Percentiles rank a stretch among this genome's conserved stretches.
Evolutionary conservation across 164 flowering plant genomes (phyloP).

Genomic region (Platanus orientalis): DNA sequence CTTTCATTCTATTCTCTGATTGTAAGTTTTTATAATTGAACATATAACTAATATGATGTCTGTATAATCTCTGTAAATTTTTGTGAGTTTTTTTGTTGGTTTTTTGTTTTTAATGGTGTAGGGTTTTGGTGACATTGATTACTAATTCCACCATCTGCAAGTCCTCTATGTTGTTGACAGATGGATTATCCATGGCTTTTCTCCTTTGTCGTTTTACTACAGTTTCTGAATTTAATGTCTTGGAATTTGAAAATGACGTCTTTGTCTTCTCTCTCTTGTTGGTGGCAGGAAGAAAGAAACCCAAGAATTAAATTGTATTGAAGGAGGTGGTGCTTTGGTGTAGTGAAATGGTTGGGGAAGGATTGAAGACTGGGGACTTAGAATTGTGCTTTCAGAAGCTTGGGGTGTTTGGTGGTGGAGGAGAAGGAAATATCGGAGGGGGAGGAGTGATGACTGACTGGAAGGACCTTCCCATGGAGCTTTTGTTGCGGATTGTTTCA

Average conservation of each 20-base stretch:
- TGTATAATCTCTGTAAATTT: neutral
- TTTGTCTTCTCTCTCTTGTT: constrained; percentile 1
- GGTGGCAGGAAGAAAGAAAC: constrained; percentile 2
- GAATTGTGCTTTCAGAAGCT: constrained; percentile 59
- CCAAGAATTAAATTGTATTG: no score
- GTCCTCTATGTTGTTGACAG: constrained; percentile 10
- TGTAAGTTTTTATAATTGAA: neutral
- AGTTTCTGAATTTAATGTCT: neutral
- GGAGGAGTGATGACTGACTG: constrained; percentile 51
- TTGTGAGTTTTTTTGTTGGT: neutral
- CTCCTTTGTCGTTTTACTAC: neutral
- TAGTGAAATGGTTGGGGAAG: constrained; percentile 33
- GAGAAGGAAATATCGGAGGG: constrained; percentile 32
- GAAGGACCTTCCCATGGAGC: constrained; percentile 98
- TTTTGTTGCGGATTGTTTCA: constrained; percentile 67
- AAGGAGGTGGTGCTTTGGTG: neutral
- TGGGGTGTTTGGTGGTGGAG: constrained; percentile 30
- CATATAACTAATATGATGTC: neutral
- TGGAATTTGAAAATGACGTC: neutral
- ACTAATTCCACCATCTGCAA: neutral
- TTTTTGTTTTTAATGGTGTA: neutral
- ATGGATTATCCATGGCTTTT: neutral
- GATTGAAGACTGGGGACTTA: constrained; percentile 38
- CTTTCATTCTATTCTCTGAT: neutral
- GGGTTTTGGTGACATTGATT: neutral